phyloP scores from a whole-genome alignment of 306 rosid species.

The Cucurbita maxima region DNA sequence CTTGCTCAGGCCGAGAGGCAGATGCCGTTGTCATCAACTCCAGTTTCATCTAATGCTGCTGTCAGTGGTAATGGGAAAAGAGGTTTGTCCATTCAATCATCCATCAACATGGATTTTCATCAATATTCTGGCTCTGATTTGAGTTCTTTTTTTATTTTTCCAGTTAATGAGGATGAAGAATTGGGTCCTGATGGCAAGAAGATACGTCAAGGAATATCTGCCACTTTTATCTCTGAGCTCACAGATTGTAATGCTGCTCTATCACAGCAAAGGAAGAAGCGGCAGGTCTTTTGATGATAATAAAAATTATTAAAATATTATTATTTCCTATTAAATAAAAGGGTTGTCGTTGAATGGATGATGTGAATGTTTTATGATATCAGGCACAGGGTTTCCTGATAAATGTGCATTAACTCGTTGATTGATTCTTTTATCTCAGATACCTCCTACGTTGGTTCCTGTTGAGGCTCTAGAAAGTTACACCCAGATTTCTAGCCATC shows the following conservation, averaged over 20 bases:
- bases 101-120: neutral
- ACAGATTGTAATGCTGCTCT: slow-evolving; percentile 82
- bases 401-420: neutral
- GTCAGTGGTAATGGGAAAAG: slow-evolving; percentile 61
- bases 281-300: slow-evolving; percentile 41
- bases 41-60: slow-evolving; percentile 33
- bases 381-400: neutral
- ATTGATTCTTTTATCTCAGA: slow-evolving; percentile 18
- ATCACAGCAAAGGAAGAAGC: slow-evolving; percentile 77
- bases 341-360: neutral
- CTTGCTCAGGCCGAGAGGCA: slow-evolving; percentile 86
- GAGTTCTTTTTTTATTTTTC: slow-evolving; percentile 1
- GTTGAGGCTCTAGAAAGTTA: slow-evolving; percentile 66
- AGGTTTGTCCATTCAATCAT: slow-evolving; percentile 29
- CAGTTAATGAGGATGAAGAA: slow-evolving; percentile 48
- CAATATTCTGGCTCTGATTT: neutral
- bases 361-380: neutral
- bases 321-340: neutral
- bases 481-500: slow-evolving; percentile 95
- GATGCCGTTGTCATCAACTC: slow-evolving; percentile 30
- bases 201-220: slow-evolving; percentile 55
- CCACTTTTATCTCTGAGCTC: slow-evolving; percentile 48
- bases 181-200: slow-evolving; percentile 51
- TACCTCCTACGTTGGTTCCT: slow-evolving; percentile 73
- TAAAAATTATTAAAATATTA: neutral